Evolutionary conservation across 345 rosid genomes (phyloP).

Genomic region (Pugionium cornutum): DNA sequence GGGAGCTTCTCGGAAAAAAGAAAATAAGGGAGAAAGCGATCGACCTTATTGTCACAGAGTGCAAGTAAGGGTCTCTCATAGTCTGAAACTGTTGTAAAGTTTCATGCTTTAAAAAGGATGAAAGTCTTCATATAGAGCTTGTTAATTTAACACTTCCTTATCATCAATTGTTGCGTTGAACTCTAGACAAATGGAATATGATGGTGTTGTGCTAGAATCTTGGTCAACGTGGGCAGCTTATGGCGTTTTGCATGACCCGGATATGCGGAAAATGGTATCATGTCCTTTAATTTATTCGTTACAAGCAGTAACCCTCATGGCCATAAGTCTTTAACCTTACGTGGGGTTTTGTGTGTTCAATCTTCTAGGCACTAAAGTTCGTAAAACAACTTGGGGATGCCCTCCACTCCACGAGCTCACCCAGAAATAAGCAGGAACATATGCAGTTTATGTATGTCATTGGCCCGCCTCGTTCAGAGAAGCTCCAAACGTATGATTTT

Average conservation of each 20-base stretch:
- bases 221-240: conserved; percentile 96
- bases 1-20: conserved; percentile 69
- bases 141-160: background rate
- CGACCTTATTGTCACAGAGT: conserved; percentile 72
- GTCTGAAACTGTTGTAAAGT: no score
- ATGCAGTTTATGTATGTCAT: conserved; percentile 77
- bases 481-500: conserved; percentile 69
- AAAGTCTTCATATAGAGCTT: background rate
- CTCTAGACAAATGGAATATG: conserved; percentile 77
- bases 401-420: conserved; percentile 61
- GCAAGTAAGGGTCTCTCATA: conserved; percentile 74
- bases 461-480: conserved; percentile 78
- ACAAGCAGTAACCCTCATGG: conserved; percentile 11
- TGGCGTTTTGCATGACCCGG: conserved; percentile 68
- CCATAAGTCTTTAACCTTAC: background rate
- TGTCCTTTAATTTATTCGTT: conserved; percentile 1
- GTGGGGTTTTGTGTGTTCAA: no score
- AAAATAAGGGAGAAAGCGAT: conserved; percentile 72
- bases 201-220: conserved; percentile 89
- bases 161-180: no score
- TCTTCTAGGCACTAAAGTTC: conserved; percentile 68
- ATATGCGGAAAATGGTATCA: conserved; percentile 61
- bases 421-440: conserved; percentile 42
- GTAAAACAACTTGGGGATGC: conserved; percentile 68
- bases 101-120: no score